These are phyloP conservation scores for Grifola frondosa DNA, from an alignment of 1,284 basidiomycete genomes.

Conservation along the genomic window DNA sequence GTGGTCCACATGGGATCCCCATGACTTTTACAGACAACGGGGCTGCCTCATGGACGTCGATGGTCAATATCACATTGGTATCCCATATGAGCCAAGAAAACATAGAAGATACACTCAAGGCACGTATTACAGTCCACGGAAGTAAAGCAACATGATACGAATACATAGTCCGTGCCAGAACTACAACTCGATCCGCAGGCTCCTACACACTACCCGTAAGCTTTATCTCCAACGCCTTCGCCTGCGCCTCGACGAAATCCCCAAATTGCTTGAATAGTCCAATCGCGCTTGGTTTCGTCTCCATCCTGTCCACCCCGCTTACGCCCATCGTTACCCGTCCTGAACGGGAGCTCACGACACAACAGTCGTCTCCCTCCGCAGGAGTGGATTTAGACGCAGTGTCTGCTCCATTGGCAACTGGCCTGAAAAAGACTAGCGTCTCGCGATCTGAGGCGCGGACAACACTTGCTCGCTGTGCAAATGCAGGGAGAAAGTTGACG, in stretches of 20 bases:
- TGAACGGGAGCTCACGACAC: slow-evolving; percentile 23
- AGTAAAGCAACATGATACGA: too few relatives aligned
- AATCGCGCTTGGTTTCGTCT: slow-evolving; percentile 9
- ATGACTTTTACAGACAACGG: too few relatives aligned
- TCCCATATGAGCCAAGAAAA: too few relatives aligned
- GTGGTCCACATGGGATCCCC: too few relatives aligned
- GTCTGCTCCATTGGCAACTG: too few relatives aligned
- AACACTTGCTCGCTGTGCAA: slow-evolving; percentile 26
- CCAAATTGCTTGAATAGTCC: slow-evolving; percentile 19
- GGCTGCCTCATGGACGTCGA: too few relatives aligned
- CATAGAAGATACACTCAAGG: too few relatives aligned
- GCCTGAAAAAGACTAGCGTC: slow-evolving; percentile 27
- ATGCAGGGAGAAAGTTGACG: slow-evolving; percentile 28
- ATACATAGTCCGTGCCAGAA: too few relatives aligned
- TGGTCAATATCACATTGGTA: too few relatives aligned
- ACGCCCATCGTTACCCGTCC: slow-evolving; percentile 28
- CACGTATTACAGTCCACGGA: too few relatives aligned
- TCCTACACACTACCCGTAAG: slow-evolving; percentile 3
- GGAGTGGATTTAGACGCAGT: slow-evolving; percentile 8
- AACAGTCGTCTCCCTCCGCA: slow-evolving; percentile 12
- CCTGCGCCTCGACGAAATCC: slow-evolving; percentile 15
- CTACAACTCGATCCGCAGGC: too few relatives aligned
- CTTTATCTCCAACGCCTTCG: slow-evolving; percentile 8
- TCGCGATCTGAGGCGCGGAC: slow-evolving; percentile 26
- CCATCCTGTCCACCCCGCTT: slow-evolving; percentile 26